Evolutionary conservation across 495 filamentous ascomycete genomes (phyloP).

Genomic region (Xylona heveae): DNA sequence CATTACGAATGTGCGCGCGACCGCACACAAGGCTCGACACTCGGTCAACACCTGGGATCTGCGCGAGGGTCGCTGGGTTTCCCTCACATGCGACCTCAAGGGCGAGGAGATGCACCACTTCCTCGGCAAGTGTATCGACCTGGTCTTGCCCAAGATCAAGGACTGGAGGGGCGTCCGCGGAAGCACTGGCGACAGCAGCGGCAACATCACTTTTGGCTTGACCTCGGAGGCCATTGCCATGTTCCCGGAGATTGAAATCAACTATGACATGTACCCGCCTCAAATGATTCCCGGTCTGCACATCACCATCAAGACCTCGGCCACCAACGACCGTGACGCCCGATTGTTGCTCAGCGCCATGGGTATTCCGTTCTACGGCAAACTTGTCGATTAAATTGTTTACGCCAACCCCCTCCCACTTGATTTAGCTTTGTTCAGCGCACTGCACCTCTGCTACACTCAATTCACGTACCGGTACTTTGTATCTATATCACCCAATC

Average conservation of each 20-base stretch:
- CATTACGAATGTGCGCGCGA: conserved; percentile 58
- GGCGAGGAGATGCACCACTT: conserved; percentile 79
- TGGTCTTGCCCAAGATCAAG: conserved; percentile 86
- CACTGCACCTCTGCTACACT: too few relatives aligned
- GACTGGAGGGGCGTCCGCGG: conserved; percentile 75
- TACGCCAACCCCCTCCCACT: too few relatives aligned
- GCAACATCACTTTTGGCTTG: conserved; percentile 72
- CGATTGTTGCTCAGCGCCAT: conserved; percentile 60
- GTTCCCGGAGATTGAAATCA: conserved; percentile 85
- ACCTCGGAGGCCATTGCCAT: conserved; percentile 43
- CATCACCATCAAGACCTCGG: conserved; percentile 70
- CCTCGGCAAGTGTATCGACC: conserved; percentile 59
- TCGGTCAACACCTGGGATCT: conserved; percentile 44
- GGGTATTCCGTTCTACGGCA: conserved; percentile 70
- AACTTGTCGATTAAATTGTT: conserved; percentile 27
- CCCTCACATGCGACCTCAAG: conserved; percentile 44
- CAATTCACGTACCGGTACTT: too few relatives aligned
- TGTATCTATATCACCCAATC: too few relatives aligned
- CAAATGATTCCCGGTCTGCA: conserved; percentile 89
- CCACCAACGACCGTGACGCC: conserved; percentile 80
- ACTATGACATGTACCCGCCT: conserved; percentile 73
- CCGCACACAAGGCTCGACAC: conserved; percentile 41
- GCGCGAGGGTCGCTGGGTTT: conserved; percentile 31
- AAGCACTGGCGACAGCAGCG: conserved; percentile 56
- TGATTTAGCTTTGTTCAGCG: too few relatives aligned